Conservation (phyloP, 2,329 filamentous ascomycete genomes). For the Pyricularia sp. region DNA sequence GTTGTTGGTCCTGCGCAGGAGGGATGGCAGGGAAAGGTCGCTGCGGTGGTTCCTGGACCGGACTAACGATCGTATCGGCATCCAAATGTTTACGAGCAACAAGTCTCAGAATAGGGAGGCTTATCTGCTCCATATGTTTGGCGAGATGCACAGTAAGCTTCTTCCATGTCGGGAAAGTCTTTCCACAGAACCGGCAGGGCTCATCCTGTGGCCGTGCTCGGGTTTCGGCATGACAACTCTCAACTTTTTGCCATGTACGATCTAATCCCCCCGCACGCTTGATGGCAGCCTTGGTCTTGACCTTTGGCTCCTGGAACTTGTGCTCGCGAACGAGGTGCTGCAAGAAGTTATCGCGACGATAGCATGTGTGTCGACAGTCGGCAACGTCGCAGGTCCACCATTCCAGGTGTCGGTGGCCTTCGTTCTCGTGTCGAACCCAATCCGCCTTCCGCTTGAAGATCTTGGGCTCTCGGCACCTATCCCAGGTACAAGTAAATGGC, state of each 20-base stretch:
- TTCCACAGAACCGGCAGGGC: slow-evolving; percentile 80
- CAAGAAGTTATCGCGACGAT: slow-evolving; percentile 83
- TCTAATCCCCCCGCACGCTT: slow-evolving; percentile 50
- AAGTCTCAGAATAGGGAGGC: slow-evolving; percentile 64
- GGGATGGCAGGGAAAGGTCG: slow-evolving; percentile 23
- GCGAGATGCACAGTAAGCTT: slow-evolving; percentile 88
- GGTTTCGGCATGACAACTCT: slow-evolving; percentile 67
- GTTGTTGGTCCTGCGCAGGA: slow-evolving; percentile 20
- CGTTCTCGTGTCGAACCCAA: slow-evolving; percentile 91
- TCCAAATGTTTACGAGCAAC: slow-evolving; percentile 38
- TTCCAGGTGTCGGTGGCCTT: slow-evolving; percentile 80
- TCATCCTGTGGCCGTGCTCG: slow-evolving; percentile 58
- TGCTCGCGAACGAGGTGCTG: slow-evolving; percentile 90
- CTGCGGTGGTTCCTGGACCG: slow-evolving; percentile 47
- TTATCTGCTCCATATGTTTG: slow-evolving; percentile 90
- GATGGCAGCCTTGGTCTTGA: slow-evolving; percentile 66
- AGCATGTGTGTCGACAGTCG: slow-evolving; percentile 76
- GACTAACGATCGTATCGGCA: slow-evolving; percentile 58
- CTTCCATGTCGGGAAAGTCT: slow-evolving; percentile 76
- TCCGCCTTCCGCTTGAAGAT: slow-evolving; percentile 94
- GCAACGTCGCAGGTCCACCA: slow-evolving; percentile 82
- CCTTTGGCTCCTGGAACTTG: slow-evolving; percentile 73
- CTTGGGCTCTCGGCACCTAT: slow-evolving; percentile 72
- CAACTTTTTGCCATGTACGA: slow-evolving; percentile 67
- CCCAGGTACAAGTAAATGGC: slow-evolving; percentile 88